Evolutionary conservation across 163 green algal genomes (phyloP), one percentile per base, ranked within the genome.

Genomic region (Prototheca cutis): DNA sequence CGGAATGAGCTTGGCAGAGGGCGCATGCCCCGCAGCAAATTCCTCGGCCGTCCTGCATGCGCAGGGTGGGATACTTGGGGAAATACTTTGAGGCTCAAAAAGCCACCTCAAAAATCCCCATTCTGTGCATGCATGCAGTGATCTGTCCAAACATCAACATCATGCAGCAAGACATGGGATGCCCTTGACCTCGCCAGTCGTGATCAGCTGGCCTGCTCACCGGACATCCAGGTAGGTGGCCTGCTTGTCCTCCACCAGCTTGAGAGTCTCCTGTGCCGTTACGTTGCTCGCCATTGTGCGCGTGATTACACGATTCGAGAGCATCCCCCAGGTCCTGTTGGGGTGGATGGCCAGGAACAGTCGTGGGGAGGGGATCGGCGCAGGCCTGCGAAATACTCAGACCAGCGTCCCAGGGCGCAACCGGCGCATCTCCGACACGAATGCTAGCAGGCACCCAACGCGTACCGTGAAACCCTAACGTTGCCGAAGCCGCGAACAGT

Each of bases 31-130:
- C 2, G 10, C 47, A 1, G 34, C 34, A 19, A 48, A 72, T 29
- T 72, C 65, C 34, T 72, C 29, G 3, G 25, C 21, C 15, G 59
- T 72, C 45, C 65, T 72, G 53, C 58, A 45, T 15, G n/a, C 15
- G 21, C 1, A 19, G 28, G 31, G 21, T 3, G 15, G 42, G n/a
- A 45, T 45, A 45, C 36, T 21, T 45, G 13, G 36, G 10, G 36
- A 13, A 45, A 13, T 13, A 13, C 36, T 21, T 45, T 45, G 8
- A 45, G 36, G 13, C 10, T 45, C 36, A 45, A 13, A 45, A 45
- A 21, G 36, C 13, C 36, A 13, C 8, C 13, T 8, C 8, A 45
- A 13, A 45, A 21, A 45, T 13, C 36, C 8, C 13, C 10, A 21
- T 8, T 13, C 36, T 28, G 42, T 13, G 52, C 39, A 39, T 52